Evolutionary conservation across 164 flowering plant species (phyloP).

Genomic region (Paratinospora sagittata): DNA sequence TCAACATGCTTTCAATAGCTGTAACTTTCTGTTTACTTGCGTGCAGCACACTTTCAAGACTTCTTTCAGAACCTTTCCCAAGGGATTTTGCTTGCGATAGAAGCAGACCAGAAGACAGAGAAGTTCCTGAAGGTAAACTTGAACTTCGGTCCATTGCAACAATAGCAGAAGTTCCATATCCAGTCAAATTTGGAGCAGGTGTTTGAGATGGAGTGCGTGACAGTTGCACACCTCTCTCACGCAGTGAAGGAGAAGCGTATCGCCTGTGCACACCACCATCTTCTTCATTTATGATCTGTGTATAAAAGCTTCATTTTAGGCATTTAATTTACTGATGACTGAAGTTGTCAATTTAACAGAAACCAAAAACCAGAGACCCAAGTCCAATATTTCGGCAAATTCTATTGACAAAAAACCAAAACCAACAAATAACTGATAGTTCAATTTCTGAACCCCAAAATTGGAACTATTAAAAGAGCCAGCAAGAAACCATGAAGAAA

Average conservation of each 20-base stretch:
- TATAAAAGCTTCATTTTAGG: conserved; percentile 10
- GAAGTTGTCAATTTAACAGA: neutral
- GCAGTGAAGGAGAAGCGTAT: conserved; percentile 87
- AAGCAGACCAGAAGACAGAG: conserved; percentile 70
- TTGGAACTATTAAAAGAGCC: neutral
- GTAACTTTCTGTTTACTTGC: conserved; percentile 93
- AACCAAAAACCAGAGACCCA: neutral
- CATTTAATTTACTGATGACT: neutral
- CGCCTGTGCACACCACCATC: conserved; percentile 88
- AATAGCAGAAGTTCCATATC: conserved; percentile 94
- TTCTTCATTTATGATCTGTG: conserved; percentile 87
- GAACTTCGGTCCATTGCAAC: conserved; percentile 95
- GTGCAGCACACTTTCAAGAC: conserved; percentile 88
- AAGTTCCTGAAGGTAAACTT: conserved; percentile 51
- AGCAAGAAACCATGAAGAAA: neutral
- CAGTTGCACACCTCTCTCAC: conserved; percentile 61
- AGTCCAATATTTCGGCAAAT: neutral
- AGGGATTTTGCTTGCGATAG: conserved; percentile 64
- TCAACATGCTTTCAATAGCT: conserved; percentile 96
- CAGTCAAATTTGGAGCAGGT: conserved; percentile 55
- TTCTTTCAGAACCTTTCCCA: conserved; percentile 69
- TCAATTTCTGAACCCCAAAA: neutral
- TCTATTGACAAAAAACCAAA: neutral
- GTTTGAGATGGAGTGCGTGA: conserved; percentile 44
- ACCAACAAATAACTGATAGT: neutral